phyloP scores from a whole-genome alignment of 1,139 yeast species.

The Diutina ranongensis region DNA sequence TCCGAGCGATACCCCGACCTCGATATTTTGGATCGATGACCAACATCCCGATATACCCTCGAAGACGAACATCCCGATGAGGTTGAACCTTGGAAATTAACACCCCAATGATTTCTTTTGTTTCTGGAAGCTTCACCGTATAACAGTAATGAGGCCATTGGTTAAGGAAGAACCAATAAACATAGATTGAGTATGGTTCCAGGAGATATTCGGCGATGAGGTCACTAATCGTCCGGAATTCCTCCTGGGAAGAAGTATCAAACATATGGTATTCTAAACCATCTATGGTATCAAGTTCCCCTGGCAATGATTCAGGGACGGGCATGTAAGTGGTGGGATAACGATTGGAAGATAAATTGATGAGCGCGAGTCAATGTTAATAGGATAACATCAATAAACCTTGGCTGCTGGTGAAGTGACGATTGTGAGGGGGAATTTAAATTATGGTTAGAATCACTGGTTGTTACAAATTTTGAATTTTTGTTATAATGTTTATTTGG shows the following conservation, averaged over 20 bases:
- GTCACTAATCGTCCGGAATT: slow-evolving; percentile 16
- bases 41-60: slow-evolving; percentile 95
- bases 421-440: too few species aligned
- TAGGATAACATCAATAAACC: too few species aligned
- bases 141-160: slow-evolving; percentile 37
- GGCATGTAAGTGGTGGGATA: neutral
- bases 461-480: too few species aligned
- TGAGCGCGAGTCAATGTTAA: too few species aligned
- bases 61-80: slow-evolving; percentile 55
- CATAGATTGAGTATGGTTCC: slow-evolving; percentile 38
- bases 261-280: slow-evolving; percentile 3
- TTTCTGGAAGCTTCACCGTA: slow-evolving; percentile 1
- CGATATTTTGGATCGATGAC: slow-evolving; percentile 67
- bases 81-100: slow-evolving; percentile 76
- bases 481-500: too few species aligned
- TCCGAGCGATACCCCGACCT: slow-evolving; percentile 73
- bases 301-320: neutral
- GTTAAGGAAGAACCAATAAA: slow-evolving; percentile 37
- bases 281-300: neutral
- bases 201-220: slow-evolving; percentile 27
- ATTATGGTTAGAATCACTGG: too few species aligned
- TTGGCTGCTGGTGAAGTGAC: too few species aligned
- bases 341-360: too few species aligned
- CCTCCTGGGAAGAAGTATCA: neutral
- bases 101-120: slow-evolving; percentile 53